Percentiles rank a stretch among this genome's conserved stretches.
Conservation (phyloP, 164 flowering plant genomes). For the Tetrastigma voinierianum region DNA sequence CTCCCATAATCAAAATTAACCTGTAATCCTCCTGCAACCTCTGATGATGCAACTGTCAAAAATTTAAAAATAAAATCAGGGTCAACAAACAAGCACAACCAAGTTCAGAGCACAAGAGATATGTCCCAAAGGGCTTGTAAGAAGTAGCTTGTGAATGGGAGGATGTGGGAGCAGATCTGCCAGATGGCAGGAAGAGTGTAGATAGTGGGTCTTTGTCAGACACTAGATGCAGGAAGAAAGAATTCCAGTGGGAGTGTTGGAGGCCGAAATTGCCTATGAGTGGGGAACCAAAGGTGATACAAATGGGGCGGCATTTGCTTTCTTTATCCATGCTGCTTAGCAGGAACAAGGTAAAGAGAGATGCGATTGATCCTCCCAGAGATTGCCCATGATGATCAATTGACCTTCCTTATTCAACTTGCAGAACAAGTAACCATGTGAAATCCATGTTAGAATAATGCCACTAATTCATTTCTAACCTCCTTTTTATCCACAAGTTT, state of each 20-base stretch:
- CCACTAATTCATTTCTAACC: too few species aligned
- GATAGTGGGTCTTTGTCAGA: constrained; percentile 29
- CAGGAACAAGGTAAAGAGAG: constrained; percentile 51
- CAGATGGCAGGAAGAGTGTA: constrained; percentile 10
- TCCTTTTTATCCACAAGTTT: too few species aligned
- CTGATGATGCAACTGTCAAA: too few species aligned
- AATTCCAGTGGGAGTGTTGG: constrained; percentile 29
- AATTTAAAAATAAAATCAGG: too few species aligned
- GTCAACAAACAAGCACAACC: constrained; percentile 30
- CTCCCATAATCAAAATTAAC: constrained; percentile 15
- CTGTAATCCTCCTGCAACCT: too few species aligned
- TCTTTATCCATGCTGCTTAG: constrained; percentile 13
- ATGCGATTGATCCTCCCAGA: constrained; percentile 49
- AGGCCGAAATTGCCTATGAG: constrained; percentile 35
- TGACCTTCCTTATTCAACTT: not conserved
- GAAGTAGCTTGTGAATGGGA: not conserved
- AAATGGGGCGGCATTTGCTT: constrained; percentile 25
- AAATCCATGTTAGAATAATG: too few species aligned
- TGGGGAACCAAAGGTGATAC: constrained; percentile 54
- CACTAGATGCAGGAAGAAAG: constrained; percentile 39
- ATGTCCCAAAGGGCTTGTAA: constrained; percentile 51
- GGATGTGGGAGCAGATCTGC: not conserved
- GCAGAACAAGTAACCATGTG: too few species aligned
- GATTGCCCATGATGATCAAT: constrained; percentile 35
- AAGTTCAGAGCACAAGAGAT: constrained; percentile 31